Percentiles rank a stretch among this genome's conserved stretches.
phyloP scores from a whole-genome alignment of 2,329 filamentous ascomycete genomes.

The Apiospora hydei region DNA sequence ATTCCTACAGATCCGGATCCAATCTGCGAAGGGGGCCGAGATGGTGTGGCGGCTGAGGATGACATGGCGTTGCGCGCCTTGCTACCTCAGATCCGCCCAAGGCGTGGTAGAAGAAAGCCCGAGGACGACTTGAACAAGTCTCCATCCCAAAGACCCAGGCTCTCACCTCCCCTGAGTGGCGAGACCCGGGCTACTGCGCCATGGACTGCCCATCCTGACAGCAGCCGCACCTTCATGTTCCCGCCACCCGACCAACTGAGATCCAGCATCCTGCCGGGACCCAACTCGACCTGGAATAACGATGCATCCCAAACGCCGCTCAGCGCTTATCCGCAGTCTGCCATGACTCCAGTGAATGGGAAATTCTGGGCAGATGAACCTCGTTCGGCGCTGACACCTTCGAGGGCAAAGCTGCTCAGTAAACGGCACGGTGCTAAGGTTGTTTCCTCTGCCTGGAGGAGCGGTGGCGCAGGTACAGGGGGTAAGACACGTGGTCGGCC shows the following conservation, averaged over 20 bases:
- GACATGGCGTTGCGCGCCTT: slow-evolving; percentile 87
- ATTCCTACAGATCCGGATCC: slow-evolving; percentile 72
- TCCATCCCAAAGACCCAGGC: slow-evolving; percentile 66
- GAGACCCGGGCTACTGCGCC: slow-evolving; percentile 59
- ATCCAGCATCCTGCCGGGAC: slow-evolving; percentile 43
- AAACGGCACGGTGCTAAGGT: slow-evolving; percentile 81
- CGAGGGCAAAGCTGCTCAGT: slow-evolving; percentile 57
- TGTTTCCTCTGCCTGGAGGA: slow-evolving; percentile 90
- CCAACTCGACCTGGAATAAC: slow-evolving; percentile 57
- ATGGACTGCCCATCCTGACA: slow-evolving; percentile 56
- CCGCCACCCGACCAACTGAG: slow-evolving; percentile 47
- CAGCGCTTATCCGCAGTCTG: slow-evolving; percentile 78
- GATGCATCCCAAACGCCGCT: slow-evolving; percentile 65
- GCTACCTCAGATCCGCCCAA: slow-evolving; percentile 76
- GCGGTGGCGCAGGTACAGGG: slow-evolving; percentile 64
- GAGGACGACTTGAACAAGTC: slow-evolving; percentile 62
- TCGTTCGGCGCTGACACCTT: slow-evolving; percentile 76
- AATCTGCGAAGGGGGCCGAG: slow-evolving; percentile 70
- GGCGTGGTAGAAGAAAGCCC: slow-evolving; percentile 67
- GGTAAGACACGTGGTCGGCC: slow-evolving; percentile 83
- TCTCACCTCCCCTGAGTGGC: slow-evolving; percentile 50
- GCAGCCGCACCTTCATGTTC: slow-evolving; percentile 46
- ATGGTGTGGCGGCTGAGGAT: slow-evolving; percentile 85
- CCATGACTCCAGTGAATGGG: slow-evolving; percentile 71
- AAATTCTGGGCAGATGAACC: slow-evolving; percentile 71